Conservation (phyloP, 1,139 yeast genomes). For the Meyerozyma guilliermondii region DNA sequence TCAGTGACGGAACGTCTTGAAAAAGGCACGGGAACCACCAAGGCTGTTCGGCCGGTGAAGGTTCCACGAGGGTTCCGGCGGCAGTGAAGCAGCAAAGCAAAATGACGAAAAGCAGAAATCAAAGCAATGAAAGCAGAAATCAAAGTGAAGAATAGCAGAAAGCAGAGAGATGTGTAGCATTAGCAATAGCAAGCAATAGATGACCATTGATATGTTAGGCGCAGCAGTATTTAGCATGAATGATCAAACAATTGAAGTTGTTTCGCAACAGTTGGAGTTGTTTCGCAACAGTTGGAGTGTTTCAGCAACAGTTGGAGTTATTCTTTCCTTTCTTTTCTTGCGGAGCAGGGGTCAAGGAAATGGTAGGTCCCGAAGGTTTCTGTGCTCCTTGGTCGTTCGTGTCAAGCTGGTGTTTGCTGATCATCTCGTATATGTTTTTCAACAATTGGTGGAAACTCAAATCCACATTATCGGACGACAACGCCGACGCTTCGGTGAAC, state of each 20-base stretch:
- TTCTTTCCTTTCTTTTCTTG: constrained; percentile 64
- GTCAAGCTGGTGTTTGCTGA: constrained; percentile 81
- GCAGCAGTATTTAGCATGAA: too few species aligned
- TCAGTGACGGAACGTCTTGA: constrained; percentile 39
- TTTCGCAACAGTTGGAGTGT: too few species aligned
- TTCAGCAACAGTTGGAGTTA: constrained; percentile 62
- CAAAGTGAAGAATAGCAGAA: not conserved
- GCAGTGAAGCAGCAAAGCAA: not conserved
- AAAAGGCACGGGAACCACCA: constrained; percentile 42
- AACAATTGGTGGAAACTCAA: constrained; percentile 88
- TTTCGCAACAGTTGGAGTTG: too few species aligned
- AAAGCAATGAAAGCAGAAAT: not conserved
- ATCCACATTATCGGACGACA: constrained; percentile 93
- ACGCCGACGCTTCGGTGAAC: constrained; percentile 96
- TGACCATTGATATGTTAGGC: too few species aligned
- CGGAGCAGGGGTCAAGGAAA: constrained; percentile 90
- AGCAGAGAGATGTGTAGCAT: not conserved
- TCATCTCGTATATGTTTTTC: constrained; percentile 90
- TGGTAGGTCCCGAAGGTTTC: constrained; percentile 77
- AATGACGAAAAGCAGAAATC: not conserved
- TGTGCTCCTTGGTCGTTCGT: constrained; percentile 47
- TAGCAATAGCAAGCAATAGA: not conserved
- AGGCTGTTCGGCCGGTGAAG: constrained; percentile 21
- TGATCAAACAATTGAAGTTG: too few species aligned
- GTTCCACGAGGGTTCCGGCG: constrained; percentile 1